Evolutionary conservation across 2,329 filamentous ascomycete species (phyloP).

Genomic region (Xylariaceae sp.): DNA sequence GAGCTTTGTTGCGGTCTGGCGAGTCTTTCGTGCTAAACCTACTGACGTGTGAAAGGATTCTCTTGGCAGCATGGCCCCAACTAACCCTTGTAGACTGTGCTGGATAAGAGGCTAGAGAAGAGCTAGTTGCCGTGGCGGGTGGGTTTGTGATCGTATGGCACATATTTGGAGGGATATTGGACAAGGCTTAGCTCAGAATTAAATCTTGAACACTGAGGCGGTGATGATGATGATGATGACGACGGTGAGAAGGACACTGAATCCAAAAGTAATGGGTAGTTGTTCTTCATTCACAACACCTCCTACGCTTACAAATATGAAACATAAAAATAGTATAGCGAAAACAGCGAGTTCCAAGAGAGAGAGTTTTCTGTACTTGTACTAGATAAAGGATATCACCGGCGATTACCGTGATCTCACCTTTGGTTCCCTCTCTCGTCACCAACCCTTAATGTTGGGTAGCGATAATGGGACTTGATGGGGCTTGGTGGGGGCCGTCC

Average conservation of each 20-base stretch:
- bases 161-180: background rate
- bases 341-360: too few species aligned
- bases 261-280: too few species aligned
- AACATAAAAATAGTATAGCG: too few species aligned
- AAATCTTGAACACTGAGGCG: too few species aligned
- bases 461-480: conserved; percentile 20
- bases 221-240: too few species aligned
- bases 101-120: conserved; percentile 12
- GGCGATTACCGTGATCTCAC: too few species aligned
- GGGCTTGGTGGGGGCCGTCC: conserved; percentile 5
- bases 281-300: background rate
- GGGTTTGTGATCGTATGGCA: conserved; percentile 10
- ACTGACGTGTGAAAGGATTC: conserved; percentile 23
- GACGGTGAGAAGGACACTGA: too few species aligned
- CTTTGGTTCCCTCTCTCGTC: background rate
- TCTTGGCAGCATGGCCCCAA: conserved; percentile 24
- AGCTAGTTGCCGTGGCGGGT: conserved; percentile 15
- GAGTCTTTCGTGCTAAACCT: conserved; percentile 18
- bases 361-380: too few species aligned
- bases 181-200: background rate
- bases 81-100: conserved; percentile 8
- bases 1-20: conserved; percentile 28
- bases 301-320: background rate
- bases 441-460: conserved; percentile 18
- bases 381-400: too few species aligned